These are phyloP conservation scores for Diplogelasinospora grovesii DNA, from an alignment of 495 filamentous ascomycete species.

Conservation along the genomic window DNA sequence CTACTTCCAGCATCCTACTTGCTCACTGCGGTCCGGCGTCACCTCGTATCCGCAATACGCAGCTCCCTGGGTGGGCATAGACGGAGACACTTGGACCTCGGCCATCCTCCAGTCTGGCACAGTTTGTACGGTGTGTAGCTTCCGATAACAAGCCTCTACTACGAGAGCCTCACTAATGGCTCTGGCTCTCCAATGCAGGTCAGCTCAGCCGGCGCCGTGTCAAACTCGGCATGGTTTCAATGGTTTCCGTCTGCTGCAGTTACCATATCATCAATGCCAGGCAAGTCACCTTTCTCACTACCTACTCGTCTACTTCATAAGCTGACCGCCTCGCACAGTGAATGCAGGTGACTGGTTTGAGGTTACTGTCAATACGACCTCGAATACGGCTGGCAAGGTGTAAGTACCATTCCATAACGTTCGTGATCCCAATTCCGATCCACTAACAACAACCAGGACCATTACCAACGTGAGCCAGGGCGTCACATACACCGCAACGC, in stretches of 20 bases:
- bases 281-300: conserved; percentile 1
- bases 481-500: conserved; percentile 7
- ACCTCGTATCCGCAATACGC: conserved; percentile 20
- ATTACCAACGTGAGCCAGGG: conserved; percentile 12
- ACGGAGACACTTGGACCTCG: conserved; percentile 16
- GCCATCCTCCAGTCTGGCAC: conserved; percentile 25
- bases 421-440: background rate
- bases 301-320: background rate
- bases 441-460: conserved; percentile 7
- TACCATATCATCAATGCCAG: conserved; percentile 19
- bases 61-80: conserved; percentile 26
- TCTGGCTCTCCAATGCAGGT: background rate
- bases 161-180: too few relatives aligned
- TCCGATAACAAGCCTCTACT: too few relatives aligned
- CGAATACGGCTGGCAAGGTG: conserved; percentile 16
- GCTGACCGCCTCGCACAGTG: conserved; percentile 4
- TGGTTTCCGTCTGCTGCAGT: conserved; percentile 19
- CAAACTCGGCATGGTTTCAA: conserved; percentile 26
- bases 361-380: conserved; percentile 21
- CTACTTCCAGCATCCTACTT: conserved; percentile 19
- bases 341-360: conserved; percentile 23
- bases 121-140: conserved; percentile 20
- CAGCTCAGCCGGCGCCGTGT: background rate
- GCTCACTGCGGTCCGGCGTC: conserved; percentile 13
- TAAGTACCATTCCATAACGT: conserved; percentile 3